Evolutionary conservation across 495 filamentous ascomycete species (phyloP).

Genomic region (Xylaria curta): DNA sequence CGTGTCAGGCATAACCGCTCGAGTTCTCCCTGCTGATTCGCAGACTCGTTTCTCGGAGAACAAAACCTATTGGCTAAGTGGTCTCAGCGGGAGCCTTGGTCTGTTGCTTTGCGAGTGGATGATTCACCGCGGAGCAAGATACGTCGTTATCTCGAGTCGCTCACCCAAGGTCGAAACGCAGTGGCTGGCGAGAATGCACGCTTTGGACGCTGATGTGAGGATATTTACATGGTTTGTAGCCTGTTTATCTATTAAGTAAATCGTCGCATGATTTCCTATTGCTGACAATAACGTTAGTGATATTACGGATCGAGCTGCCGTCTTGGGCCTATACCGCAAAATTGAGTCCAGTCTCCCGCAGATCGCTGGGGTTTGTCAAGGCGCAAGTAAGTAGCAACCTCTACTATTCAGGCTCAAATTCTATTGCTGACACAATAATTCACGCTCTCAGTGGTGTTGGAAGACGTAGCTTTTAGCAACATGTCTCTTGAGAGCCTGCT

Average conservation of each 20-base stretch:
- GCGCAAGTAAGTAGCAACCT: no score
- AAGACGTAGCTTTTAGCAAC: neutral
- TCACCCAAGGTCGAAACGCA: neutral
- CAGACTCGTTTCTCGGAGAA: neutral
- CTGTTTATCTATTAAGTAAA: neutral
- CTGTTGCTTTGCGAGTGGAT: neutral
- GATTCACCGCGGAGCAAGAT: neutral
- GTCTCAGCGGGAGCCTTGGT: neutral
- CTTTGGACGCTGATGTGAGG: no score
- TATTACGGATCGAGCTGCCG: neutral
- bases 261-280: no score
- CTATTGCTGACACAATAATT: no score
- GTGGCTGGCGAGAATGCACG: neutral
- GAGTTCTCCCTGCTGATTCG: no score
- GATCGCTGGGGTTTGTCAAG: neutral
- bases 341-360: neutral
- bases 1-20: no score
- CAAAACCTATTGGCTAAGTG: neutral
- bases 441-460: neutral
- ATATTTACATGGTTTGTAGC: neutral
- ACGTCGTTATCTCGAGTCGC: neutral
- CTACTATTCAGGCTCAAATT: no score
- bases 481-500: no score
- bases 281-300: neutral
- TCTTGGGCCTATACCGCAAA: neutral